Evolutionary conservation across 805 yeast genomes (phyloP), one percentile per base, ranked within the genome.

Genomic region (Metschnikowia hibisci): DNA sequence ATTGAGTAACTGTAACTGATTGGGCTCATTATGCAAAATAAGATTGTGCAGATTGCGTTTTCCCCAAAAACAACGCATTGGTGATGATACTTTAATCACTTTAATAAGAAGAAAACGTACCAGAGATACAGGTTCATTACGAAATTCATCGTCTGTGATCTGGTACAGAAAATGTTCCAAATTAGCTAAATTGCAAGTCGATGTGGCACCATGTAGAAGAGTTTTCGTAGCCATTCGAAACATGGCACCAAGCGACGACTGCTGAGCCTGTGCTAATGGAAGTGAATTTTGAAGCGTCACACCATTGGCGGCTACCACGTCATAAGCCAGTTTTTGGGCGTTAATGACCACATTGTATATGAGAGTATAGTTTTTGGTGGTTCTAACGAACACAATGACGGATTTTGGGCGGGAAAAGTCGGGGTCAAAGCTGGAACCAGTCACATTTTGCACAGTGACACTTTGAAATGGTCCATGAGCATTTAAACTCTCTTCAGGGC

Each of bases 1-100:
- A 50, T 71, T 67, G 36, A 68, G 53, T 1, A 68, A 38, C 47
- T 70, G 75, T 25, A 70, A 49, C 43, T 54, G 53, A 28, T 52
- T 48, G 30, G 54, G 51, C 18, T 41, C 33, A 41, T 60, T 68
- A 49, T 53, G 60, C 12, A 68, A 53, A 12, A 68, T 53, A 41
- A 71, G 49, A 47, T 63, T 64, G 45, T 68, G 73, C 29, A 73
- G 67, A 46, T 67, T 66, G 20, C 61, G 56, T 39, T 67, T 64
- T 32, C 68, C 48, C 74, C 74, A 70, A 40, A 52, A 66, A 12
- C 58, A 45, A 4, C 52, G 42, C 10, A 67, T 50, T 0, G 64
- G 66, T 16, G 64, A 59, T 10, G 62, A 58, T 23, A 69, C 54
- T 47, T 67, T 67, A 34, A 70, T 53, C 5, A 66, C 51, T 38